Conservation (phyloP, 345 rosid genomes). For the Lepidium sativum region DNA sequence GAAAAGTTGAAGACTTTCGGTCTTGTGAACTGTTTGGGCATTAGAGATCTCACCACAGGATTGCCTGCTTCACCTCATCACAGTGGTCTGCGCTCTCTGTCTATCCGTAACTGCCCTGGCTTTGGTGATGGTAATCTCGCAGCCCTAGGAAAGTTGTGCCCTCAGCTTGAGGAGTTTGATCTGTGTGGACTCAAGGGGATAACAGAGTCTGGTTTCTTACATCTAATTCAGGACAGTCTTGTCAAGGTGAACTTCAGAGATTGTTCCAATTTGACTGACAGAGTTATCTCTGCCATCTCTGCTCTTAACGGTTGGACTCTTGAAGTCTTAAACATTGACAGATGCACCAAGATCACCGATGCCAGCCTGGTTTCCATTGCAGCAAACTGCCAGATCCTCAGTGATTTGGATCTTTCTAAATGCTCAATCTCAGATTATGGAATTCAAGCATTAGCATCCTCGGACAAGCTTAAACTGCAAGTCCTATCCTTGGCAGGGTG, state of each 20-base stretch:
- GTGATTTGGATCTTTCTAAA: constrained; percentile 70
- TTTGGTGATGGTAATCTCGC: constrained; percentile 66
- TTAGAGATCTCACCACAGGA: constrained; percentile 45
- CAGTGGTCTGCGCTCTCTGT: constrained; percentile 48
- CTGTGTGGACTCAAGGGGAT: constrained; percentile 56
- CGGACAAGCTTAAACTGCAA: constrained; percentile 55
- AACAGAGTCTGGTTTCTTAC: constrained; percentile 67
- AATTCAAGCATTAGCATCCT: constrained; percentile 42
- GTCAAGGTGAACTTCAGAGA: constrained; percentile 69
- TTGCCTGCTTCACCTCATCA: constrained; percentile 36
- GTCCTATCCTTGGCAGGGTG: constrained; percentile 72
- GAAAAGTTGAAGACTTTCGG: constrained; percentile 60
- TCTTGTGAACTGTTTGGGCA: constrained; percentile 61
- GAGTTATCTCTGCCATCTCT: constrained; percentile 46
- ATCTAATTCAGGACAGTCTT: constrained; percentile 49
- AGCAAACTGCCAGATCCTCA: constrained; percentile 58
- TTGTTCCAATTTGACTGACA: constrained; percentile 67
- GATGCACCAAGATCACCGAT: constrained; percentile 65
- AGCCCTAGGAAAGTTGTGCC: constrained; percentile 66
- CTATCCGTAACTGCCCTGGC: constrained; percentile 74
- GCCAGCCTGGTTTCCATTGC: constrained; percentile 54
- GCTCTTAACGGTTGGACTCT: constrained; percentile 61
- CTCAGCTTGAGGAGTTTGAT: constrained; percentile 59
- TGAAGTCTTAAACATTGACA: constrained; percentile 62
- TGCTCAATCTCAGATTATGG: constrained; percentile 65